These are phyloP conservation scores for Umbelopsis vinacea DNA, from an alignment of 192 early-diverging fungal genomes.

Conservation along the genomic window DNA sequence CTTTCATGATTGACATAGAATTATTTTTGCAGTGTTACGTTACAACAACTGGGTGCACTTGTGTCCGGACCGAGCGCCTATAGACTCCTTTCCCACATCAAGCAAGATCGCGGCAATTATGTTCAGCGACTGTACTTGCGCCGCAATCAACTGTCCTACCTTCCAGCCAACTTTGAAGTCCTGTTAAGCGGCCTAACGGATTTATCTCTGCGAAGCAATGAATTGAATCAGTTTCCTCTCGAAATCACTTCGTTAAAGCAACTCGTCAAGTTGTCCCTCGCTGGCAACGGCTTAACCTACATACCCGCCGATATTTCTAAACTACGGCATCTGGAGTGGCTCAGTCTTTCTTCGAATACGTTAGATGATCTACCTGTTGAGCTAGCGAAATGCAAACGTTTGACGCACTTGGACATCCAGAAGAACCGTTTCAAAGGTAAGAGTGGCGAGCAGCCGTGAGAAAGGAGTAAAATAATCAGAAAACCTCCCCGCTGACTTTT, in stretches of 20 bases:
- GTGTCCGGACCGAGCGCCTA: neutral
- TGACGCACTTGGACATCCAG: conserved; percentile 45
- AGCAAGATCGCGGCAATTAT: neutral
- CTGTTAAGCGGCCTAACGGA: conserved; percentile 42
- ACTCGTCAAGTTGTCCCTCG: conserved; percentile 46
- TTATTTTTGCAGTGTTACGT: neutral
- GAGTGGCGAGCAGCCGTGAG: neutral
- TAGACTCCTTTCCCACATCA: neutral
- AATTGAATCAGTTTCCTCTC: conserved; percentile 41
- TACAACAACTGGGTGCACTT: conserved; percentile 7
- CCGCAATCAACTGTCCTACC: conserved; percentile 23
- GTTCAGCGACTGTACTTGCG: conserved; percentile 28
- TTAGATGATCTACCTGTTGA: conserved; percentile 35
- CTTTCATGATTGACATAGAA: neutral
- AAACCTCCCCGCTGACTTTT: too few relatives aligned
- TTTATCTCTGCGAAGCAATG: conserved; percentile 47
- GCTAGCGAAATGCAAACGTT: conserved; percentile 33
- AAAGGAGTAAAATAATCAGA: neutral
- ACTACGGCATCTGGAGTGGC: conserved; percentile 27
- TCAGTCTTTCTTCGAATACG: conserved; percentile 30
- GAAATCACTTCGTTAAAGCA: conserved; percentile 43
- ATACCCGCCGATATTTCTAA: conserved; percentile 23
- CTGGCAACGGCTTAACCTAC: conserved; percentile 37
- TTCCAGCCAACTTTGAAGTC: conserved; percentile 21
- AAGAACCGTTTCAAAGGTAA: conserved; percentile 44